Percentiles rank a stretch among this genome's conserved stretches.
Evolutionary conservation across 208 protist genomes (phyloP).

Genomic region (Porcisia hertigi): DNA sequence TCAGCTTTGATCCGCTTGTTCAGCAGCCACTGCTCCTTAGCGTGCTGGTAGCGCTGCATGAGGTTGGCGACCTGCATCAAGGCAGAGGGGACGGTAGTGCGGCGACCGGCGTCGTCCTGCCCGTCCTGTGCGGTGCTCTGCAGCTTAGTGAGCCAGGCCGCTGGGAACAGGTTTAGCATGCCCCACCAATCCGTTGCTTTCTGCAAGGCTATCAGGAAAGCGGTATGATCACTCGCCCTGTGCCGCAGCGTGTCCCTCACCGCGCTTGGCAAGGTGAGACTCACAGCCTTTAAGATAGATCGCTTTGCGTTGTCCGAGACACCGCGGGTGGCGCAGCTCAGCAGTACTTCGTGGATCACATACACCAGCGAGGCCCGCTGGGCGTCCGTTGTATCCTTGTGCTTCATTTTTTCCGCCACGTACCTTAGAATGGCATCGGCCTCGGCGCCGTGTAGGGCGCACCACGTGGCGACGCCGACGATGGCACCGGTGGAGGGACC

Average conservation of each 20-base stretch:
- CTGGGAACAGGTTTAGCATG: slow-evolving; percentile 77
- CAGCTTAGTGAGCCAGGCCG: slow-evolving; percentile 67
- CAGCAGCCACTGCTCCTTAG: slow-evolving; percentile 59
- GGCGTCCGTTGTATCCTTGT: slow-evolving; percentile 38
- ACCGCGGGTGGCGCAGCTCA: slow-evolving; percentile 70
- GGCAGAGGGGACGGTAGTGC: slow-evolving; percentile 28
- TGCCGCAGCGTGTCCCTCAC: slow-evolving; percentile 43
- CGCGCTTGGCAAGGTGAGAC: slow-evolving; percentile 43
- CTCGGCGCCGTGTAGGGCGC: slow-evolving; percentile 77
- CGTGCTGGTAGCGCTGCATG: slow-evolving; percentile 69
- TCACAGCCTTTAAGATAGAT: slow-evolving; percentile 59
- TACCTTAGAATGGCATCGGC: slow-evolving; percentile 67
- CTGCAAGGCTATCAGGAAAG: slow-evolving; percentile 44
- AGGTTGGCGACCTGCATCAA: slow-evolving; percentile 51
- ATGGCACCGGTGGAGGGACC: slow-evolving; percentile 72
- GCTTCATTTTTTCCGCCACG: slow-evolving; percentile 59
- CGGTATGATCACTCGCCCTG: slow-evolving; percentile 20
- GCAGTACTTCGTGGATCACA: slow-evolving; percentile 84
- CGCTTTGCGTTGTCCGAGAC: slow-evolving; percentile 65
- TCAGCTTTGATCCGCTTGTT: slow-evolving; percentile 27
- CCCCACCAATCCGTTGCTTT: slow-evolving; percentile 78
- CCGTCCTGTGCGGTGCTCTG: slow-evolving; percentile 28
- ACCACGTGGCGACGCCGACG: slow-evolving; percentile 86
- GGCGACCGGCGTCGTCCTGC: slow-evolving; percentile 27
- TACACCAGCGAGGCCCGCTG: slow-evolving; percentile 71